phyloP scores from a whole-genome alignment of 495 filamentous ascomycete genomes.

The Penicillium coprophilum region DNA sequence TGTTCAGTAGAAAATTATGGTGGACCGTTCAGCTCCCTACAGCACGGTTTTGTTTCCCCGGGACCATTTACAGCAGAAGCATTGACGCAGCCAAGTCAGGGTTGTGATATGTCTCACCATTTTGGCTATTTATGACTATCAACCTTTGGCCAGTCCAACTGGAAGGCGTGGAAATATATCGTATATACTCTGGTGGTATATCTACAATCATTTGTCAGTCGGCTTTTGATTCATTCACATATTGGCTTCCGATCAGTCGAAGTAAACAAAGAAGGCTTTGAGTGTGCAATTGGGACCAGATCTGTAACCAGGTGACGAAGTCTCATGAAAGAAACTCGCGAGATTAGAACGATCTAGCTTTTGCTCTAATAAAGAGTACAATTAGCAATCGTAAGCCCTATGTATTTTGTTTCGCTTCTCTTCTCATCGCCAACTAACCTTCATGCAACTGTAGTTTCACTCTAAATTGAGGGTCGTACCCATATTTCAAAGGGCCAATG shows the following conservation, averaged over 20 bases:
- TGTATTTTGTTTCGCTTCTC: too few species aligned
- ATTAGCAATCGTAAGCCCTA: too few species aligned
- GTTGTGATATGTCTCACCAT: not conserved
- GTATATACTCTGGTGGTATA: not conserved
- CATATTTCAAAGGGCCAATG: too few species aligned
- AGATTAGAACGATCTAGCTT: too few species aligned
- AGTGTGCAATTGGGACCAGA: not conserved
- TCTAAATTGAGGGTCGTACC: too few species aligned
- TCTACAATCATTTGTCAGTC: not conserved
- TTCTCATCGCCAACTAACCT: too few species aligned
- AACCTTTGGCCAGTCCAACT: not conserved
- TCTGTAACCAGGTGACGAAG: not conserved
- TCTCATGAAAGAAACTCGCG: too few species aligned
- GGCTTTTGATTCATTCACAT: not conserved
- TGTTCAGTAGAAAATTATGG: not conserved
- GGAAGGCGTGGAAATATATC: not conserved
- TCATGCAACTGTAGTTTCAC: too few species aligned
- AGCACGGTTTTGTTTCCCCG: not conserved
- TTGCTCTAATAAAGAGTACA: too few species aligned
- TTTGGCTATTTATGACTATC: not conserved
- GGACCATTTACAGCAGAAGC: not conserved
- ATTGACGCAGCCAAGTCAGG: not conserved
- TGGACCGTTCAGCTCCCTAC: not conserved
- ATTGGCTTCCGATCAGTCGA: not conserved
- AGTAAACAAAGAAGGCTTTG: not conserved